phyloP scores from a whole-genome alignment of 75 land plant species.

The Isoetes taiwanensis region DNA sequence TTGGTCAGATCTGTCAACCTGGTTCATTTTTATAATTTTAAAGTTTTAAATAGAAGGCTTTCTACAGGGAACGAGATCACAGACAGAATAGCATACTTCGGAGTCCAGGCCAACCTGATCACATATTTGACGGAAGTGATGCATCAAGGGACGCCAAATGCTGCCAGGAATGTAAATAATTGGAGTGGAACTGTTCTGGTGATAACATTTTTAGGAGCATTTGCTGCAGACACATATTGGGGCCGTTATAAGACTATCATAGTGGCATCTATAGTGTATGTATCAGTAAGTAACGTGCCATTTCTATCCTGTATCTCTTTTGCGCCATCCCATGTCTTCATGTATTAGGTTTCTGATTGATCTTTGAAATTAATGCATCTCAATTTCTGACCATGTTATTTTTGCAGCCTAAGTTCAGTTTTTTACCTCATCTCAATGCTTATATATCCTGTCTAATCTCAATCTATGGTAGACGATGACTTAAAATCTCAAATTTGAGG shows the following conservation, averaged over 20 bases:
- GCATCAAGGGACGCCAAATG: constrained; percentile 15
- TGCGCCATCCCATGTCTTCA: too few species aligned
- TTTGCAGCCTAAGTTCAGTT: too few species aligned
- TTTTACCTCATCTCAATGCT: too few species aligned
- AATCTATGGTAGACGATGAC: too few species aligned
- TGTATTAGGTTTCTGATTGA: too few species aligned
- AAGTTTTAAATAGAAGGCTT: too few species aligned
- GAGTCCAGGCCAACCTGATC: constrained; percentile 22
- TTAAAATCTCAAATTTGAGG: too few species aligned
- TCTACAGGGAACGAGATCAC: not conserved
- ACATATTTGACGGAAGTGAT: constrained; percentile 22
- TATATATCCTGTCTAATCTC: too few species aligned
- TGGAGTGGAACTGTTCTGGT: constrained; percentile 31
- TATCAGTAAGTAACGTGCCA: not conserved
- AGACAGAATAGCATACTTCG: constrained; percentile 10
- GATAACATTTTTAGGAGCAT: constrained; percentile 31
- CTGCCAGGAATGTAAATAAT: constrained; percentile 33
- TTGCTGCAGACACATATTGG: constrained; percentile 33
- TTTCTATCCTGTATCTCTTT: not conserved
- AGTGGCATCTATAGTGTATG: constrained; percentile 4
- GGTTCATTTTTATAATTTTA: too few species aligned
- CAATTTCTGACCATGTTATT: too few species aligned
- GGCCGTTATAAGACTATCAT: constrained; percentile 26
- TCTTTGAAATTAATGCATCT: too few species aligned
- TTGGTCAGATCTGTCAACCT: too few species aligned